These are phyloP conservation scores for Vigna angularis DNA, from an alignment of 306 rosid genomes.

Conservation along the genomic window DNA sequence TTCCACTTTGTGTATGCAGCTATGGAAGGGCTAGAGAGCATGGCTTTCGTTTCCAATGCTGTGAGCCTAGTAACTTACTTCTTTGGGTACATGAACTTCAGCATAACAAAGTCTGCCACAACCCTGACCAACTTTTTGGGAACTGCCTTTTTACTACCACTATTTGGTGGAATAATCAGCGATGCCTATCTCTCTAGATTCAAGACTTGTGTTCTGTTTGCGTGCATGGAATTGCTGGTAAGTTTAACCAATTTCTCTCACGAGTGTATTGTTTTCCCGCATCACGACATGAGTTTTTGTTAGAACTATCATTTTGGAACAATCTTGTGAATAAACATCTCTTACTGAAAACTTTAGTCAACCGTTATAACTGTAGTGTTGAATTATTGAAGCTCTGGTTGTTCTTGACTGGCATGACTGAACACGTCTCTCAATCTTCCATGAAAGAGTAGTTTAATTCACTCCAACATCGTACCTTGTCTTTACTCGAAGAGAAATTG, in stretches of 20 bases:
- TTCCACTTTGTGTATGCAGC: slow-evolving; percentile 52
- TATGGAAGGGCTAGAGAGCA: slow-evolving; percentile 80
- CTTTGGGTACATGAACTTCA: slow-evolving; percentile 75
- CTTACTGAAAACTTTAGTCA: slow-evolving; percentile 12
- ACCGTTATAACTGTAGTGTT: not conserved
- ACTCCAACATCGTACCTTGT: slow-evolving; percentile 27
- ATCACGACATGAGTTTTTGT: not conserved
- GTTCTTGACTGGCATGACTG: slow-evolving; percentile 31
- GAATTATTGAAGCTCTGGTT: slow-evolving; percentile 37
- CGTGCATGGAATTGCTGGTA: slow-evolving; percentile 66
- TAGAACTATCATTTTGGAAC: not conserved
- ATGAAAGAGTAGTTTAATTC: not conserved
- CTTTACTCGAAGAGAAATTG: not conserved
- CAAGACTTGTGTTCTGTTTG: slow-evolving; percentile 68
- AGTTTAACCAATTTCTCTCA: slow-evolving; percentile 13
- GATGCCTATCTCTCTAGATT: slow-evolving; percentile 84
- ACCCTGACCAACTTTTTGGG: slow-evolving; percentile 85
- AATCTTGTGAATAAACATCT: not conserved
- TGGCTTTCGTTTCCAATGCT: slow-evolving; percentile 73
- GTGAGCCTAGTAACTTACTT: slow-evolving; percentile 80
- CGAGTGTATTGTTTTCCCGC: not conserved
- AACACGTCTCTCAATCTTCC: slow-evolving; percentile 25
- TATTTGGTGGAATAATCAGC: slow-evolving; percentile 71
- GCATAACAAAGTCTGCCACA: slow-evolving; percentile 73
- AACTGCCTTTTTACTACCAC: slow-evolving; percentile 69